Evolutionary conservation across 106 monocot species (phyloP), one percentile per base, ranked within the genome.

Genomic region (Narthecium ossifragum): DNA sequence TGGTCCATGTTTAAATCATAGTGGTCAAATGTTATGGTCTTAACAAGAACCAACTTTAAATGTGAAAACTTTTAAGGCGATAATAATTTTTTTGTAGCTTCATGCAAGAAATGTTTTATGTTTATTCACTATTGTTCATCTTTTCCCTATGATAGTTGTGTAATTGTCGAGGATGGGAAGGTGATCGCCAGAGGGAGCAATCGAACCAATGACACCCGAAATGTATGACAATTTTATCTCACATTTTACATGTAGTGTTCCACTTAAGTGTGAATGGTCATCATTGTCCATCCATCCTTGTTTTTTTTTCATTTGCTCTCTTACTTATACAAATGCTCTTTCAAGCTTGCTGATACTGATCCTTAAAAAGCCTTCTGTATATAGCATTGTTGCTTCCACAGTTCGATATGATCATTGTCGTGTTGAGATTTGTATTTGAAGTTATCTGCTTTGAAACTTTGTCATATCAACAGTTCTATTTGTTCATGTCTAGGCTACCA

Each of bases 151-250:
- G 20, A 14, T 53, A 78, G 86, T 30, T 86, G 86, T 62, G 78
- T 86, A 3, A 68, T 86, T 68, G 86, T 86, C 37, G 81, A 81
- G 56, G 63, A 75, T 57, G 81, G 71, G 9, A 57, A 61, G 26
- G 70, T 86, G 14, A 78, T 81, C 65, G 81, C 86, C 55, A 64
- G 71, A 69, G 86, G 86, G 34, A 81, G 86, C 55, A 86, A 86
- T 50, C 66, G 67, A 58, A 78, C 86, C 60, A 80, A 61, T 36
- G 71, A 75, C 57, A 75, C 74, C 50, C 66, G 86, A 56, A 86
- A 86, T 72, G 86, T 78, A 78, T 31, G 55, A n/a, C 13, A 22
- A 22, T 23, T 34, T 34, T 34, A 20, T 26, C 29, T 5, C 2
- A 30, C 27, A 30, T 30, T 17, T 17, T 30, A 2, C 28, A 26